These are phyloP conservation scores for Vanrija sp. DNA, from an alignment of 1,284 basidiomycete genomes.

Conservation along the genomic window DNA sequence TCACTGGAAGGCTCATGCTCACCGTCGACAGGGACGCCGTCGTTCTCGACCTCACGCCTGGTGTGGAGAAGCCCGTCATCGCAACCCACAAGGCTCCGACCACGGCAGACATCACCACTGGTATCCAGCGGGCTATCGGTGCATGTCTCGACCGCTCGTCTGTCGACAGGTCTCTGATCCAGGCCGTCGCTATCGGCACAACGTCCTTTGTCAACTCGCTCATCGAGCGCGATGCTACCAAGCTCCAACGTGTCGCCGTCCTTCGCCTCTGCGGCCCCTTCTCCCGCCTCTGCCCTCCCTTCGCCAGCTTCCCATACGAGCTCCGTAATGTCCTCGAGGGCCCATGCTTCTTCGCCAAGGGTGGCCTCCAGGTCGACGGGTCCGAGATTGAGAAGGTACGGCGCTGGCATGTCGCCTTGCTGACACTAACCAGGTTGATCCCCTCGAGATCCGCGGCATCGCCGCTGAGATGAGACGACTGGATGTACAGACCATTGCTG, in stretches of 20 bases:
- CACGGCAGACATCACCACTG: conserved; percentile 55
- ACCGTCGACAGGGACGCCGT: conserved; percentile 55
- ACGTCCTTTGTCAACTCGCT: conserved; percentile 42
- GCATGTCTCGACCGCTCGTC: conserved; percentile 7
- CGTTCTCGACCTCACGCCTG: conserved; percentile 52
- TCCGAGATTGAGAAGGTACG: conserved; percentile 19
- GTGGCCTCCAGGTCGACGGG: conserved; percentile 41
- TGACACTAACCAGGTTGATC: conserved; percentile 24
- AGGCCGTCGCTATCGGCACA: conserved; percentile 36
- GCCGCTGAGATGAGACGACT: conserved; percentile 29
- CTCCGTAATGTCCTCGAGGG: conserved; percentile 31
- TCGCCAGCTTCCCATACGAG: conserved; percentile 34
- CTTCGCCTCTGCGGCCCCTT: conserved; percentile 36
- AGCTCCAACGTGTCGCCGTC: conserved; percentile 33
- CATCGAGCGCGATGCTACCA: conserved; percentile 23
- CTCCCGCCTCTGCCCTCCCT: conserved; percentile 28
- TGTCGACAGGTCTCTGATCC: conserved; percentile 12
- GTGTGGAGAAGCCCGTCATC: conserved; percentile 44
- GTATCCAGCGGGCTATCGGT: conserved; percentile 47
- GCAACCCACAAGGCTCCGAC: conserved; percentile 57
- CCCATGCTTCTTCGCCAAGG: conserved; percentile 27
- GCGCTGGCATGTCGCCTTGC: background rate
- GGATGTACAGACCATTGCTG: conserved; percentile 31
- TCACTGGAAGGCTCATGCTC: background rate
- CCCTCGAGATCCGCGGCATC: conserved; percentile 28